Base-by-base conservation (phyloP, 768 basidiomycete genomes). In the Pisolithus marmoratus region DNA sequence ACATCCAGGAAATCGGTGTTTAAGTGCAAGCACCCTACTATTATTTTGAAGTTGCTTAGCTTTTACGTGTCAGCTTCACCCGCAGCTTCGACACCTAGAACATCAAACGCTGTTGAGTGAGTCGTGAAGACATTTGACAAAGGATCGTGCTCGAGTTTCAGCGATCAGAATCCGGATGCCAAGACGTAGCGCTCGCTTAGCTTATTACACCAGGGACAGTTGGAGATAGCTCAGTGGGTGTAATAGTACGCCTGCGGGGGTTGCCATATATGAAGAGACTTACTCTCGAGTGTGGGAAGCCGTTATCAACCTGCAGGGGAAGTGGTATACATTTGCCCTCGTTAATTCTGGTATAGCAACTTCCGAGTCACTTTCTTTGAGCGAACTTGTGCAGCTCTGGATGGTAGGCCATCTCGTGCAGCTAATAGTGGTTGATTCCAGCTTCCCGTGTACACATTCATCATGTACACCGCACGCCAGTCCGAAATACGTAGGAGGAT, bases 51-150 rank as follows among this genome's bases (percentile, higher is more conserved):
- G 50, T 41, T 48, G 45, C 55, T 53, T 34, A 38, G 41, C 31
- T 38, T 54, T 44, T 49, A 54, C 48, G 27, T 51, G 52, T 59
- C 46, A 61, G 50, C 43, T 40, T 37, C 38, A 41, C 44, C 52
- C 46, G 48, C 58, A 81, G 80, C 68, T 81, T 50, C 70, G 74
- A 54, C 74, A 76, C 60, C 67, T 76, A 49, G 75, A 78, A 55
- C 63, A 66, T 43, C 80, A 82, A 61, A 68, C 80, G 19, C 70
- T 74, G 48, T 55, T 80, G 36, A 82, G 69, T 55, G 82, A 82
- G 63, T 46, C 71, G 78, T 48, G 68, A 59, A 52, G 63, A 62
- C 24, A 63, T 78, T 78, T 54, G 60, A 67, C 55, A 60, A 69
- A 53, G 52, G 64, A 37, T 72, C 79, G 43, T 70, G 71, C 58